Evolutionary conservation across 2,329 filamentous ascomycete species (phyloP).

Genomic region (Fusarium floridanum): DNA sequence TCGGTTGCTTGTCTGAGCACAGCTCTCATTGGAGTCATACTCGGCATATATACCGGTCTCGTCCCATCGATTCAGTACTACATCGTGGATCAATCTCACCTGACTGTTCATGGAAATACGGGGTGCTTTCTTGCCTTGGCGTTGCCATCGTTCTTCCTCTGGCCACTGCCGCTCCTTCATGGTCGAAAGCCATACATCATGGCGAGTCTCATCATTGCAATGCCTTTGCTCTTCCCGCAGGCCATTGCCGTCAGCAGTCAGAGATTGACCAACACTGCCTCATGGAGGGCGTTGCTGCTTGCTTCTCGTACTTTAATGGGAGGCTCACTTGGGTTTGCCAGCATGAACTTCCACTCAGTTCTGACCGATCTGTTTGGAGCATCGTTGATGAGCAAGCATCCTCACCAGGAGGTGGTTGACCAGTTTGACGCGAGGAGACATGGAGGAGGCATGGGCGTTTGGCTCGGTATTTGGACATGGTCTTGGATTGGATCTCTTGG

Average conservation of each 20-base stretch:
- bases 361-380: constrained; percentile 82
- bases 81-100: constrained; percentile 76
- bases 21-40: constrained; percentile 75
- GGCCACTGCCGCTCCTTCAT: constrained; percentile 81
- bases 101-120: constrained; percentile 79
- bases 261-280: constrained; percentile 66
- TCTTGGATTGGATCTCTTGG: constrained; percentile 80
- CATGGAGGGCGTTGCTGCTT: constrained; percentile 72
- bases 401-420: constrained; percentile 79
- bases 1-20: constrained; percentile 79
- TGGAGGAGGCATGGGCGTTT: constrained; percentile 83
- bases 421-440: constrained; percentile 77
- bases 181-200: constrained; percentile 84
- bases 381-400: constrained; percentile 78
- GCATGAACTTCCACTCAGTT: constrained; percentile 80
- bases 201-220: constrained; percentile 73
- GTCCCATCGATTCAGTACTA: constrained; percentile 85
- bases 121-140: constrained; percentile 79
- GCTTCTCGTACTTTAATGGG: constrained; percentile 76
- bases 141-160: constrained; percentile 76
- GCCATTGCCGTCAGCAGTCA: constrained; percentile 72
- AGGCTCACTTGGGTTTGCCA: constrained; percentile 77
- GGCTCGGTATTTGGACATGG: constrained; percentile 84
- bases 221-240: constrained; percentile 82
- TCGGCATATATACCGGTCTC: constrained; percentile 83